phyloP scores from a whole-genome alignment of 768 basidiomycete species.

The Crepidotus variabilis region DNA sequence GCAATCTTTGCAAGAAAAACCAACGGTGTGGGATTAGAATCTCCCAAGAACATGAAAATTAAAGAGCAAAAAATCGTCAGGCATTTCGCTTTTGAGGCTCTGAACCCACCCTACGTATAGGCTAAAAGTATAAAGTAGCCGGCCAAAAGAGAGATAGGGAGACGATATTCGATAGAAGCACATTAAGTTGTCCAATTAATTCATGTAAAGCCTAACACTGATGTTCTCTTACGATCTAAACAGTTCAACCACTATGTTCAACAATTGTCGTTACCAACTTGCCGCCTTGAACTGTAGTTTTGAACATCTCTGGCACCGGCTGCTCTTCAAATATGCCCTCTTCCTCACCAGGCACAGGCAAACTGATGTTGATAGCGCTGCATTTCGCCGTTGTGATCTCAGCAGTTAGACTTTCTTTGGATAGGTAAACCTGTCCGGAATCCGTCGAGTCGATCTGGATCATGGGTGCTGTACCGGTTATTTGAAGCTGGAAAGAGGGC shows the following conservation, averaged over 20 bases:
- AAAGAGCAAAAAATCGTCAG: too few species aligned
- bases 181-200: too few species aligned
- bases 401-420: slow-evolving; percentile 66
- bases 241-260: slow-evolving; percentile 66
- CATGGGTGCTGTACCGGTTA: slow-evolving; percentile 87
- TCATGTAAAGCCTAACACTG: too few species aligned
- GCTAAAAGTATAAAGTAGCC: too few species aligned
- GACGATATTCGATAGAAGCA: too few species aligned
- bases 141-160: too few species aligned
- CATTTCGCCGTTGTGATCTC: slow-evolving; percentile 96
- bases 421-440: slow-evolving; percentile 92
- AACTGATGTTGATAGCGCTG: slow-evolving; percentile 84
- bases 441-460: slow-evolving; percentile 94
- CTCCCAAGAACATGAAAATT: too few species aligned
- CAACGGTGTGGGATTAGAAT: too few species aligned
- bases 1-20: too few species aligned
- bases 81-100: too few species aligned
- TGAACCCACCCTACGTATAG: too few species aligned
- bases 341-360: slow-evolving; percentile 85
- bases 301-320: slow-evolving; percentile 94
- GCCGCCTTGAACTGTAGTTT: slow-evolving; percentile 73
- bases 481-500: slow-evolving; percentile 90
- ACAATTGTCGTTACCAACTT: slow-evolving; percentile 87
- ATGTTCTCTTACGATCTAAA: not conserved
- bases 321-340: slow-evolving; percentile 90